These are phyloP conservation scores for Paramecium primaurelia DNA, from an alignment of 73 alveolate species.

Conservation along the genomic window DNA sequence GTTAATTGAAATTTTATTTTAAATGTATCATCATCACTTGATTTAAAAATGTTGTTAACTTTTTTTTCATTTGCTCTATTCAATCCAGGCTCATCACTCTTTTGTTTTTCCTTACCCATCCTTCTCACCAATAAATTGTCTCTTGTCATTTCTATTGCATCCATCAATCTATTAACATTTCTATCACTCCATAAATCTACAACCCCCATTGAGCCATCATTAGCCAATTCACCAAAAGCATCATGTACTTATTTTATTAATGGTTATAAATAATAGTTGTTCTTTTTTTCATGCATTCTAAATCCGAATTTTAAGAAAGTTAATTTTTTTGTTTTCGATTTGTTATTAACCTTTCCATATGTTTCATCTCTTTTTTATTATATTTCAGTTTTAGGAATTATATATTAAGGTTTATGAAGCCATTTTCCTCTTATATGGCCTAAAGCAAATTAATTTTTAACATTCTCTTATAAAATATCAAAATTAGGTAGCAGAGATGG, in stretches of 20 bases:
- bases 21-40: neutral
- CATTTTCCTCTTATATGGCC: neutral
- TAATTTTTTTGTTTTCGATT: conserved; percentile 2
- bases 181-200: conserved; percentile 45
- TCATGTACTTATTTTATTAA: neutral
- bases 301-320: conserved; percentile 30
- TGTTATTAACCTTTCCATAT: neutral
- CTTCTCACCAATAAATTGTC: neutral
- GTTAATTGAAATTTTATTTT: neutral
- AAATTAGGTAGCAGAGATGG: neutral
- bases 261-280: conserved; percentile 9
- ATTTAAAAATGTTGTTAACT: neutral
- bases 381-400: conserved; percentile 14
- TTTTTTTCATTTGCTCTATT: neutral
- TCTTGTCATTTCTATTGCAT: conserved; percentile 27
- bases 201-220: conserved; percentile 35
- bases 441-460: neutral
- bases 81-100: neutral
- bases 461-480: conserved; percentile 9
- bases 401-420: neutral
- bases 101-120: conserved; percentile 6
- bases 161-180: conserved; percentile 34
- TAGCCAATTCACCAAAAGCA: conserved; percentile 19
- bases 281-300: conserved; percentile 46
- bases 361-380: conserved; percentile 1